Base-by-base conservation (phyloP, 441 rosid genomes). In the Gossypium lobatum region DNA sequence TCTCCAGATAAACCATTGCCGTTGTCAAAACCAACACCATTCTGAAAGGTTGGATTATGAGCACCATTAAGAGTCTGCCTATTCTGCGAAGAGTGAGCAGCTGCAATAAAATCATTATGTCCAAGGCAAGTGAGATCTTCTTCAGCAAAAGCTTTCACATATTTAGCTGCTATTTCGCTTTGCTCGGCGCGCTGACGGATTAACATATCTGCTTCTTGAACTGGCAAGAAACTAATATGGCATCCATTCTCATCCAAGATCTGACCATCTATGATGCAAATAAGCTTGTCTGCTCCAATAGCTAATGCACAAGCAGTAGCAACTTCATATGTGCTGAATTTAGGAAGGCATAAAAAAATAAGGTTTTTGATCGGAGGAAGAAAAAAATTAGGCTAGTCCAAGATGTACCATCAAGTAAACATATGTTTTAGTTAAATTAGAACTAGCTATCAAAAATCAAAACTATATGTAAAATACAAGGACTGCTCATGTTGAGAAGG, bases 281-380 rank as follows among this genome's bases (percentile, higher is more conserved):
- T 91, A 83, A 94, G 98, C 83, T 92, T 94, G 79, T 94, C 97
- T 64, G 97, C 98, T 62, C 88, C 95, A 80, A 94, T 88, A 58
- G 97, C 96, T 72, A 91, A 78, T 59, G 98, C 98, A 84, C 98
- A 92, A 20, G 98, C 97, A 17, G 97, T 94, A 67, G 98, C 97
- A 55, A 94, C 97, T 86, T 94, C 98, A 73, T 91, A 94, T 55
- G 95, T 92, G 90, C 97, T 94, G 91, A 83, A 78, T 25, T 71
- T 58, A 62, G 62, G 61, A 65, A 75, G 75, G 25, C 60, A 65
- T 37, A 59, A 62, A 34, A 17, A 59, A 48, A 67, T 68, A 42
- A 69, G 67, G 20, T 42, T 65, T 63, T 20, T 52, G 0, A 20
- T 45, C 1, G 1, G 6, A 31, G 7, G 34, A 28, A 48, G 17